Conservation (phyloP, 164 flowering plant genomes). For the Nymphaea thermarum region DNA sequence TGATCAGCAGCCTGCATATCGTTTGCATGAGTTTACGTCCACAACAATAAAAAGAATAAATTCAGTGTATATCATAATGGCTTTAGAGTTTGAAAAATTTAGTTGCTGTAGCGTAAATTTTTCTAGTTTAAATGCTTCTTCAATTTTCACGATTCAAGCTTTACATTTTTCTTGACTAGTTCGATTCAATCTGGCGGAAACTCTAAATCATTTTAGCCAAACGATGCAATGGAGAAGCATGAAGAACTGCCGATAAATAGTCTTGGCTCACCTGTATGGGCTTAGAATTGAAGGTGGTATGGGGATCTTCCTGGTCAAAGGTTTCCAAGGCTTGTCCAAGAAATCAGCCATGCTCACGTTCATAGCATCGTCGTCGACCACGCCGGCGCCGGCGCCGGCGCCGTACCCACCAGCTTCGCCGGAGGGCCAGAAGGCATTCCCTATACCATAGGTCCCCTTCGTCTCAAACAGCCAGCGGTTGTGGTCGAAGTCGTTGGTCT, state of each 20-base stretch:
- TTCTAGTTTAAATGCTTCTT: no score
- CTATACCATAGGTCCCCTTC: slow-evolving; percentile 75
- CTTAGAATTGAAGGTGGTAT: slow-evolving; percentile 63
- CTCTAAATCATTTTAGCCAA: no score
- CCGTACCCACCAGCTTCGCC: slow-evolving; percentile 31
- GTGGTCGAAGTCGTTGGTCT: slow-evolving; percentile 76
- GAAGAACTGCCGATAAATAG: background rate
- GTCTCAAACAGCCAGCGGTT: slow-evolving; percentile 74
- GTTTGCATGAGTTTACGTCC: no score
- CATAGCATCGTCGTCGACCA: slow-evolving; percentile 20
- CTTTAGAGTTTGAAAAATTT: background rate
- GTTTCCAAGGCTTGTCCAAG: slow-evolving; percentile 75
- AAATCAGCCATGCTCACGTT: slow-evolving; percentile 33
- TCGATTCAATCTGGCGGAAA: no score
- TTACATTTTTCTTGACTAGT: background rate
- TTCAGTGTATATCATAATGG: no score
- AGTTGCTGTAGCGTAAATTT: no score
- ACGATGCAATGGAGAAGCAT: no score
- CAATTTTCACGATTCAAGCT: background rate
- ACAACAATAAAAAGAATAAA: no score
- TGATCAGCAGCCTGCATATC: slow-evolving; percentile 37
- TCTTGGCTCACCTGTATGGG: slow-evolving; percentile 51
- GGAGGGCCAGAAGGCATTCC: slow-evolving; percentile 80
- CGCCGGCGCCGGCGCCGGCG: background rate
- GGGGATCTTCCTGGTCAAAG: slow-evolving; percentile 60